A percentile compares a stretch with the other conserved stretches of the same genome.
phyloP scores from a whole-genome alignment of 179 eudicot genomes.

The Drosera spatulata region DNA sequence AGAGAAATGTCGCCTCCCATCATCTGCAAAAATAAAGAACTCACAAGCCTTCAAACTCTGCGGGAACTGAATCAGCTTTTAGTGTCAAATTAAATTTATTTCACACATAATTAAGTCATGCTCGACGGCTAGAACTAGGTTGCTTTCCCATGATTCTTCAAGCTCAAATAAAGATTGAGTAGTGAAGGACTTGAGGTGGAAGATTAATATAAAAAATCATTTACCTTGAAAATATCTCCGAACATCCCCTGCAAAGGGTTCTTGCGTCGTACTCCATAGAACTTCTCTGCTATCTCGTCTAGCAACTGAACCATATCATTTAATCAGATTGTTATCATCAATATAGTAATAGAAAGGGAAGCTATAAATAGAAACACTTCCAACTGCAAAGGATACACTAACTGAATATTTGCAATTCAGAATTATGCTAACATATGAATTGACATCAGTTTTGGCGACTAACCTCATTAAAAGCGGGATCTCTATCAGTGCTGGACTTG shows the following conservation, averaged over 20 bases:
- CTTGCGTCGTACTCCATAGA: slow-evolving; percentile 70
- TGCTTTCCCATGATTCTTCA: too few relatives aligned
- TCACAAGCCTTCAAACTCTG: too few relatives aligned
- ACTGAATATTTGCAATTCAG: too few relatives aligned
- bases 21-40: slow-evolving; percentile 22
- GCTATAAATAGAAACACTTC: too few relatives aligned
- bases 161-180: not conserved
- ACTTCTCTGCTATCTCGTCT: slow-evolving; percentile 73
- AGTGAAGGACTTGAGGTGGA: too few relatives aligned
- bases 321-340: not conserved
- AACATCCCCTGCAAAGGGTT: slow-evolving; percentile 90
- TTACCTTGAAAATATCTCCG: slow-evolving; percentile 86
- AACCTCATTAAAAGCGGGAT: slow-evolving; percentile 68
- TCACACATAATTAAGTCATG: too few relatives aligned
- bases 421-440: not conserved
- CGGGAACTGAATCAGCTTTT: not conserved
- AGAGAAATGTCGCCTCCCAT: slow-evolving; percentile 27
- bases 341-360: too few relatives aligned
- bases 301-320: slow-evolving; percentile 42
- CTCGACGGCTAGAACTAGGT: too few relatives aligned
- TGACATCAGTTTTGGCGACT: slow-evolving; percentile 2
- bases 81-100: too few relatives aligned
- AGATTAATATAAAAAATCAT: not conserved
- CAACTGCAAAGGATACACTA: too few relatives aligned
- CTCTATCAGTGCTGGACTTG: slow-evolving; percentile 58